These are phyloP conservation scores for Hericium erinaceus DNA, from an alignment of 768 basidiomycete species.

Conservation along the genomic window DNA sequence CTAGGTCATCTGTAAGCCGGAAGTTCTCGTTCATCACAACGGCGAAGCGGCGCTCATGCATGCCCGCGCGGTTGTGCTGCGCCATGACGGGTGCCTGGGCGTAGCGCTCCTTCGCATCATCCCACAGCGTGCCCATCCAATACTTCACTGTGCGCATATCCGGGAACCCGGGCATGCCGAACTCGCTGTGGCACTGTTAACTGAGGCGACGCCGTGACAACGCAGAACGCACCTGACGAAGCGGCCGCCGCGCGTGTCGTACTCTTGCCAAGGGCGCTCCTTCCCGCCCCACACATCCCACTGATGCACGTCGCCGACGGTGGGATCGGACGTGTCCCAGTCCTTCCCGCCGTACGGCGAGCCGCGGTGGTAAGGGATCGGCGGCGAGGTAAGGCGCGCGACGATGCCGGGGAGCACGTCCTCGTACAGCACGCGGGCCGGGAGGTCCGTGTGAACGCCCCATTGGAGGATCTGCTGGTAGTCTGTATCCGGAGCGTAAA, in stretches of 20 bases:
- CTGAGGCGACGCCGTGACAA: not conserved
- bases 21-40: conserved; percentile 92
- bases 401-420: conserved; percentile 72
- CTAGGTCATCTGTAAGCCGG: conserved; percentile 78
- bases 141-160: conserved; percentile 82
- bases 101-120: not conserved
- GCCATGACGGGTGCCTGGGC: not conserved
- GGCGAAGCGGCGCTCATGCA: conserved; percentile 78
- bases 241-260: conserved; percentile 81
- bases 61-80: conserved; percentile 77
- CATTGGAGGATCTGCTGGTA: conserved; percentile 86
- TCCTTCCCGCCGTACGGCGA: conserved; percentile 85
- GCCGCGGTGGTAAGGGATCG: conserved; percentile 69
- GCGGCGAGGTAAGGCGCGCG: conserved; percentile 33
- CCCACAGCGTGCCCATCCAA: conserved; percentile 32
- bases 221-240: conserved; percentile 42
- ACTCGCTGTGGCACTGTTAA: not conserved
- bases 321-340: conserved; percentile 59
- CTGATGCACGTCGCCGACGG: conserved; percentile 85
- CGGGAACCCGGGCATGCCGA: not conserved
- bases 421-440: conserved; percentile 88
- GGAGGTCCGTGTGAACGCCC: conserved; percentile 76
- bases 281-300: conserved; percentile 96
- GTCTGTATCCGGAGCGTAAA: conserved; percentile 31
- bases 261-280: conserved; percentile 90